These are phyloP conservation scores for Leishmania martiniquensis DNA, from an alignment of 208 protist species.

Conservation along the genomic window DNA sequence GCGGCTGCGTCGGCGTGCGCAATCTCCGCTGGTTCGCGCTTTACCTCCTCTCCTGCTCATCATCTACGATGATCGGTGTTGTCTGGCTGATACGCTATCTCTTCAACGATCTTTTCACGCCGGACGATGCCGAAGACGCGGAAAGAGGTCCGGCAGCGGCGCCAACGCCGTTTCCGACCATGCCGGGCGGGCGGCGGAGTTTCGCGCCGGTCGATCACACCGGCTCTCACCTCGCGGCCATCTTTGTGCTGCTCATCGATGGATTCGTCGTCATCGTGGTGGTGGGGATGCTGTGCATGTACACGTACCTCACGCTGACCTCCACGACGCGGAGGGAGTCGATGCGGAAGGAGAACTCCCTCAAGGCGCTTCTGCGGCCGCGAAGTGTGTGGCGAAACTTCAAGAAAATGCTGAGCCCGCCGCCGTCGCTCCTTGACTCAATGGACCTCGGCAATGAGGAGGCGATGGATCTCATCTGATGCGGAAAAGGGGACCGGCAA, in stretches of 20 bases:
- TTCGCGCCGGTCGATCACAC: conserved; percentile 14
- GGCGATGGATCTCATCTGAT: conserved; percentile 7
- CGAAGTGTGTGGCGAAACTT: conserved; percentile 38
- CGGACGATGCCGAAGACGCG: not conserved
- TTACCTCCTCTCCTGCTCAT: conserved; percentile 41
- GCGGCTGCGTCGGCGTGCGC: conserved; percentile 81
- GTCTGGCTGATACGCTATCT: conserved; percentile 51
- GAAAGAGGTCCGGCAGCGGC: conserved; percentile 14
- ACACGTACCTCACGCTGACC: conserved; percentile 61
- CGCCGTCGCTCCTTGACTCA: conserved; percentile 35
- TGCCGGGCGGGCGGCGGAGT: conserved; percentile 59
- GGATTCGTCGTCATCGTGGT: conserved; percentile 58
- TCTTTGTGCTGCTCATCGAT: conserved; percentile 52
- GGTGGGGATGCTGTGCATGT: conserved; percentile 52
- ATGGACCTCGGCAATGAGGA: conserved; percentile 11
- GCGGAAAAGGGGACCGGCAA: not conserved
- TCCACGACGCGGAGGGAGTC: conserved; percentile 55
- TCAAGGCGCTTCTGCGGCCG: conserved; percentile 32
- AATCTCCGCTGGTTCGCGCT: conserved; percentile 87
- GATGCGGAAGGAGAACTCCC: conserved; percentile 34
- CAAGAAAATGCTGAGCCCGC: conserved; percentile 27
- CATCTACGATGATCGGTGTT: conserved; percentile 35
- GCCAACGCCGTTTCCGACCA: conserved; percentile 46
- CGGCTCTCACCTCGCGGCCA: conserved; percentile 18
- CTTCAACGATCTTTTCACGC: conserved; percentile 25